Evolutionary conservation across 169 alveolate genomes (phyloP).

Genomic region (Plasmodium adleri): DNA sequence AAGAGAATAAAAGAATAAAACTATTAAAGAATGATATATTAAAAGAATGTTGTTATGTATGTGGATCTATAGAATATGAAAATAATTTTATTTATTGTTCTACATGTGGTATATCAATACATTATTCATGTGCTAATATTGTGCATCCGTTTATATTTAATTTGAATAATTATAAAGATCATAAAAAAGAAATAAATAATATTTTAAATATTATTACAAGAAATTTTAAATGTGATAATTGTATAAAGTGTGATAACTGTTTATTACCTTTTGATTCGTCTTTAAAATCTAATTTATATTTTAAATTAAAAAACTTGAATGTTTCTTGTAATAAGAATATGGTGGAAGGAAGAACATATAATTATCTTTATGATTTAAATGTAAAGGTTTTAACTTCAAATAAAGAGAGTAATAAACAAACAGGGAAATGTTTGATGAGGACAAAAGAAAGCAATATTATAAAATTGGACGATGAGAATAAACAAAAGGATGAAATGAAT

Average conservation of each 20-base stretch:
- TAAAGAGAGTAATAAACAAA: conserved; percentile 1
- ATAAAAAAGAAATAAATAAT: conserved; percentile 47
- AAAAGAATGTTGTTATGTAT: conserved; percentile 43
- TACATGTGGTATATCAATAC: conserved; percentile 48
- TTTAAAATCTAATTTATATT: background rate
- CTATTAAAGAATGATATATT: conserved; percentile 34
- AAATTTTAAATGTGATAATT: conserved; percentile 48
- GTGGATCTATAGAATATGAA: conserved; percentile 61
- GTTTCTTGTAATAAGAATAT: background rate
- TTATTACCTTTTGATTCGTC: conserved; percentile 7
- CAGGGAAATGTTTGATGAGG: background rate
- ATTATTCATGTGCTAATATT: conserved; percentile 64
- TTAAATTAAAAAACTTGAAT: conserved; percentile 16
- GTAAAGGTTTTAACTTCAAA: background rate
- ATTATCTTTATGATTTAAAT: conserved; percentile 45
- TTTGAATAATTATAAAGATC: conserved; percentile 27
- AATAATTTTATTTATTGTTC: conserved; percentile 24
- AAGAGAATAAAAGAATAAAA: conserved; percentile 6
- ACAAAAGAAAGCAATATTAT: background rate
- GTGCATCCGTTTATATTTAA: conserved; percentile 53
- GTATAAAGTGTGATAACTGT: conserved; percentile 57
- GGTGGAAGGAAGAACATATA: conserved; percentile 6
- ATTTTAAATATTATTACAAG: conserved; percentile 60
- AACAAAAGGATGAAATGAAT: conserved; percentile 1
- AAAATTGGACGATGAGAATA: background rate